These are phyloP conservation scores for Pyrenophora seminiperda DNA, from an alignment of 2,329 filamentous ascomycete genomes.

Conservation along the genomic window DNA sequence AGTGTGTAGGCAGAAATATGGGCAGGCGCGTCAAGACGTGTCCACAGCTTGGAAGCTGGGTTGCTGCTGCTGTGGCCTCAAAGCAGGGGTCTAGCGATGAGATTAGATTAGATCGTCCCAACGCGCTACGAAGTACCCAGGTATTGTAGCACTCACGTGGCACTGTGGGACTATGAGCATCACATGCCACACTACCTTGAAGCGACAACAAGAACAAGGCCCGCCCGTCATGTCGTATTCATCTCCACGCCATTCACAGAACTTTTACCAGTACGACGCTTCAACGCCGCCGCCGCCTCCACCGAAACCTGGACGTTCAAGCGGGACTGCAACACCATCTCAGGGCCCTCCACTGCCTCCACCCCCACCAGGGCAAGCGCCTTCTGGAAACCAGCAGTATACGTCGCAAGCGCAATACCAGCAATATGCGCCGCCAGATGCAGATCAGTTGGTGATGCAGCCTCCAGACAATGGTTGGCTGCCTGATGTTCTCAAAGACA, in stretches of 20 bases:
- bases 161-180: not conserved
- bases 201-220: not conserved
- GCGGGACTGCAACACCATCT: conserved; percentile 49
- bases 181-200: conserved; percentile 9
- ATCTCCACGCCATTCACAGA: conserved; percentile 47
- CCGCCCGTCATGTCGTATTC: conserved; percentile 43
- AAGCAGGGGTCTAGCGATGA: conserved; percentile 39
- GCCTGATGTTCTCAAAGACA: conserved; percentile 75
- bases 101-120: conserved; percentile 40
- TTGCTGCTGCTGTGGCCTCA: conserved; percentile 39
- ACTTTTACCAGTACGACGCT: conserved; percentile 49
- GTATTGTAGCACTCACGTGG: not conserved
- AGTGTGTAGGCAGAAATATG: conserved; percentile 17
- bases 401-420: conserved; percentile 24
- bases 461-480: conserved; percentile 72
- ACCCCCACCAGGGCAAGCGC: conserved; percentile 47
- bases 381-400: conserved; percentile 30
- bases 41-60: conserved; percentile 31
- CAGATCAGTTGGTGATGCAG: conserved; percentile 26
- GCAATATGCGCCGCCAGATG: conserved; percentile 22
- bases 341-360: conserved; percentile 54
- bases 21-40: conserved; percentile 21
- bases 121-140: conserved; percentile 10
- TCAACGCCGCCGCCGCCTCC: conserved; percentile 57
- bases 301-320: conserved; percentile 50